Evolutionary conservation across 1,284 basidiomycete genomes (phyloP), one percentile per base, ranked within the genome.

Genomic region (Pseudozyma sp.): DNA sequence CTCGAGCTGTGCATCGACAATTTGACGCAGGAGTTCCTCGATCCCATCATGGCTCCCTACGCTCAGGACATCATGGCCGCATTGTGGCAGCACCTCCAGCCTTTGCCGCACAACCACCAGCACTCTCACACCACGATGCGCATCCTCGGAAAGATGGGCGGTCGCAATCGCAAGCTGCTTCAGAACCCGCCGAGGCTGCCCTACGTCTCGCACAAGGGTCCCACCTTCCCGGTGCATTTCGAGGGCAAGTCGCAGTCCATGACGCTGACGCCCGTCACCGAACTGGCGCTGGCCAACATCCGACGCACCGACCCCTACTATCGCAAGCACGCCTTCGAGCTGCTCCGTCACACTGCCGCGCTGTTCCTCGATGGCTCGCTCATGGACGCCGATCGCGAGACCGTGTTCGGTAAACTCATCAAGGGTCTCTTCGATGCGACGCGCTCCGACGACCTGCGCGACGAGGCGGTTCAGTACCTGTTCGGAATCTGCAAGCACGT

Each of bases 1-100:
- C 89, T 99, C 64, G 97, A 99, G 85, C 88, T 99, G n/a, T 99
- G 96, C 86, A 97, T 99, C 83, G 97, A 99, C 87, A 99, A 99
- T 82, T 88, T 99, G 29, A 98, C 95, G 0, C 94, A 95, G 17
- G 97, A 99, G 84, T 99, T 99, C 87, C 88, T 99, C 31, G 97
- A 99, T 81, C 97, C 97, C 0, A 97, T 95, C 2, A 90, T 99
- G 82, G 93, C 91, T 68, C 94, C 94, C 11, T 83, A 83, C 61
- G 72, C 77, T 29, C 72, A 94, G 47, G 95, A 99, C 74, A 88
- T 99, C 66, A 98, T 97, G 93, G 92, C 92, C 68, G 96, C 95
- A 0, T 88, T 84, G 30, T 83, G 81, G 82, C 73, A 74, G 60
- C 82, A 84, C 39, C 87, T 99, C 45, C 94, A 92, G 82, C 97